Evolutionary conservation across 176 grass and related monocot genomes (phyloP).

Genomic region (Carex pumila): DNA sequence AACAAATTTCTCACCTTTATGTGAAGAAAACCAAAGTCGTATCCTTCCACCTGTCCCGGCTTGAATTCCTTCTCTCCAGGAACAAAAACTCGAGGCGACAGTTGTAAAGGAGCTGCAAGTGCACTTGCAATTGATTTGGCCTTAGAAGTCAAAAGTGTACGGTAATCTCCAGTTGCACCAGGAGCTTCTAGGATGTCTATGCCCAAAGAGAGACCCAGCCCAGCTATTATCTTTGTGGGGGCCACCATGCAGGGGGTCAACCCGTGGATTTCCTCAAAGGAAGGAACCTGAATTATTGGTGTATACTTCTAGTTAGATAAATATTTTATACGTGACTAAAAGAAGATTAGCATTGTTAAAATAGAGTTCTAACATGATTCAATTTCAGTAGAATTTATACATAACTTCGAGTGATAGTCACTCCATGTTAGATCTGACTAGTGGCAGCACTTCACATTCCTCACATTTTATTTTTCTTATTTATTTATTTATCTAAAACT

Average conservation of each 20-base stretch:
- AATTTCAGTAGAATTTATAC: too few species aligned
- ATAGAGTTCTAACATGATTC: neutral
- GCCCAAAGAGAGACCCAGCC: conserved; percentile 72
- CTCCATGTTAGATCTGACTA: too few species aligned
- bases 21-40: conserved; percentile 96
- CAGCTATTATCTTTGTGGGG: conserved; percentile 96
- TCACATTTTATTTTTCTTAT: neutral
- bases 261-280: conserved; percentile 73
- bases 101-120: conserved; percentile 57
- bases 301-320: neutral
- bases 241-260: conserved; percentile 86
- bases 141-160: conserved; percentile 86
- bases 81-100: conserved; percentile 64
- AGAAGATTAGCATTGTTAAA: neutral
- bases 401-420: too few species aligned
- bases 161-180: conserved; percentile 94
- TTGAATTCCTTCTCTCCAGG: conserved; percentile 77
- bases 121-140: conserved; percentile 70
- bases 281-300: conserved; percentile 43
- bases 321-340: neutral
- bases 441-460: neutral
- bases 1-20: conserved; percentile 55
- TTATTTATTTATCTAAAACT: too few species aligned
- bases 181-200: conserved; percentile 96
- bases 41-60: conserved; percentile 48